Conservation (phyloP, 2,329 filamentous ascomycete species). For the Pestalotiopsis sp. region DNA sequence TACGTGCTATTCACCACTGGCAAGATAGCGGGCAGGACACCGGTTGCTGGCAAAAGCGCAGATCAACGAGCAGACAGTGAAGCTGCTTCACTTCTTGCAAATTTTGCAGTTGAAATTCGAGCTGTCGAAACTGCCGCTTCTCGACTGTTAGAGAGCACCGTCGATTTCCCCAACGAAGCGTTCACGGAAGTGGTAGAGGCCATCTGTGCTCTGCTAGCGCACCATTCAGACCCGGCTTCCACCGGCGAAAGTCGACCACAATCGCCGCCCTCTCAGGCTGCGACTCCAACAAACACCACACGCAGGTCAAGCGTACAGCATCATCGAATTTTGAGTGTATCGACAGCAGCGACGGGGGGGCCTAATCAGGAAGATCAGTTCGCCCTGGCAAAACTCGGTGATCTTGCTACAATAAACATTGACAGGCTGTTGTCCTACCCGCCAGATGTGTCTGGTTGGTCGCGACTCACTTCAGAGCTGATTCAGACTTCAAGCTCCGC, state of each 20-base stretch:
- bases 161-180: slow-evolving; percentile 81
- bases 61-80: slow-evolving; percentile 54
- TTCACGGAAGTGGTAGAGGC: slow-evolving; percentile 78
- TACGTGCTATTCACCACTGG: slow-evolving; percentile 73
- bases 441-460: slow-evolving; percentile 75
- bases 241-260: slow-evolving; percentile 34
- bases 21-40: slow-evolving; percentile 53
- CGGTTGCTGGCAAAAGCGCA: slow-evolving; percentile 44
- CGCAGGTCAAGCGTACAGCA: slow-evolving; percentile 35
- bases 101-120: slow-evolving; percentile 77
- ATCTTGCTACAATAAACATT: slow-evolving; percentile 73
- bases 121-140: slow-evolving; percentile 87
- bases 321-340: slow-evolving; percentile 48
- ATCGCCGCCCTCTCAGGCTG: slow-evolving; percentile 31
- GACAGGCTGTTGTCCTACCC: slow-evolving; percentile 69
- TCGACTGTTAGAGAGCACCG: slow-evolving; percentile 86
- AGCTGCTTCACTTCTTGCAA: slow-evolving; percentile 53
- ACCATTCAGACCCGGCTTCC: slow-evolving; percentile 27
- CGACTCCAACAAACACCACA: slow-evolving; percentile 27
- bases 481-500: slow-evolving; percentile 50
- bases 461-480: slow-evolving; percentile 58
- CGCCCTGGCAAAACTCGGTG: slow-evolving; percentile 72
- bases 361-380: slow-evolving; percentile 65
- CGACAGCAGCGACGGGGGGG: slow-evolving; percentile 42
- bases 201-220: slow-evolving; percentile 69